phyloP scores from a whole-genome alignment of 2,329 filamentous ascomycete species.

The Apiospora kogelbergensis region DNA sequence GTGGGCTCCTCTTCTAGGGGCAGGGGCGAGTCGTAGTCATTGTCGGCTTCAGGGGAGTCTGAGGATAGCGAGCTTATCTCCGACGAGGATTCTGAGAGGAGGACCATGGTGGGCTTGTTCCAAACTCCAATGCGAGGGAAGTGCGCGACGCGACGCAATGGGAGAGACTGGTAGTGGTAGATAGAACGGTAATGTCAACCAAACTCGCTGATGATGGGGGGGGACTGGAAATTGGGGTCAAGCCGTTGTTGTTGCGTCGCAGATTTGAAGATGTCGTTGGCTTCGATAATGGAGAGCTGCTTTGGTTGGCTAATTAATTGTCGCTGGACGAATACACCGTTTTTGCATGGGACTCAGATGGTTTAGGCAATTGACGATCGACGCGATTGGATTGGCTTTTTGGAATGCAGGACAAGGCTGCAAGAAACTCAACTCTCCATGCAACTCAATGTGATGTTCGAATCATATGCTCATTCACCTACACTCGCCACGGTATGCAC shows the following conservation, averaged over 20 bases:
- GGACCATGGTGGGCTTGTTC: constrained; percentile 14
- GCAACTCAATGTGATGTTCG: neutral
- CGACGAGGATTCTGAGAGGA: constrained; percentile 31
- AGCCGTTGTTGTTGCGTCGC: neutral
- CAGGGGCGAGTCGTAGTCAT: constrained; percentile 20
- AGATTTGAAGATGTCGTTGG: neutral
- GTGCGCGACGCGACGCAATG: neutral
- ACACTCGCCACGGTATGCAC: neutral
- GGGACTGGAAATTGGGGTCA: neutral
- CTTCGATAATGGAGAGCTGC: neutral
- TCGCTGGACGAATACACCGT: neutral
- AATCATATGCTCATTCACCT: neutral
- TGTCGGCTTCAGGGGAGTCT: constrained; percentile 31
- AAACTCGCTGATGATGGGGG: neutral
- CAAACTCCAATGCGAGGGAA: neutral
- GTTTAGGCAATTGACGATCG: neutral
- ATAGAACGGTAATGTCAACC: neutral
- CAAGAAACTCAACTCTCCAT: neutral
- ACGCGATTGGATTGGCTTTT: neutral
- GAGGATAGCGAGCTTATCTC: constrained; percentile 33
- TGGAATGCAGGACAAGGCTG: constrained; percentile 2
- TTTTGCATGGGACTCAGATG: neutral
- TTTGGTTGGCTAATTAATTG: neutral
- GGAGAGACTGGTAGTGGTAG: neutral
- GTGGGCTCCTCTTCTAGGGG: constrained; percentile 12